These are phyloP conservation scores for Lactarius indigo DNA, from an alignment of 768 basidiomycete species.

Conservation along the genomic window DNA sequence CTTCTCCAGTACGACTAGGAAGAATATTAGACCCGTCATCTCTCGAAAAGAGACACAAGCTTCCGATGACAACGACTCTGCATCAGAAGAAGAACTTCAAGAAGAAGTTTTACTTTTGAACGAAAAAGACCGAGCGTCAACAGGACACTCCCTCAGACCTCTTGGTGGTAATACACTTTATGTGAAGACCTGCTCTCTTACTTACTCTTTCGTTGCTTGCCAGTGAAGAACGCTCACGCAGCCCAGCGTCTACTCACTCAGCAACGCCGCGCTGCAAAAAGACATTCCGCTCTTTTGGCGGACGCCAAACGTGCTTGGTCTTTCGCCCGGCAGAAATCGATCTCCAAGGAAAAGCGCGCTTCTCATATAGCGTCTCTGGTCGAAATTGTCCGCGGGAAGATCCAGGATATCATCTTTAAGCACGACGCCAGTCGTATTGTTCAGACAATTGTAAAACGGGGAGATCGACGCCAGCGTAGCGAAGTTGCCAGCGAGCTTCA, in stretches of 20 bases:
- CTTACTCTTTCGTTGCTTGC: background rate
- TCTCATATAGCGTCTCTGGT: slow-evolving; percentile 73
- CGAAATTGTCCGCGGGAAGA: slow-evolving; percentile 70
- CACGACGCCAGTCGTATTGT: slow-evolving; percentile 89
- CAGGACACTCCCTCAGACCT: background rate
- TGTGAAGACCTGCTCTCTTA: background rate
- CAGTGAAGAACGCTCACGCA: slow-evolving; percentile 69
- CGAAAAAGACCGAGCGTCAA: slow-evolving; percentile 28
- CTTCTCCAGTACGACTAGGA: background rate
- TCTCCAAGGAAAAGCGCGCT: slow-evolving; percentile 66
- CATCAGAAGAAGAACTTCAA: slow-evolving; percentile 2
- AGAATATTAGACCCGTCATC: background rate
- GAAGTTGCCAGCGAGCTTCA: slow-evolving; percentile 82
- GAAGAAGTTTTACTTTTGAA: too few relatives aligned
- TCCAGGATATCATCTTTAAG: slow-evolving; percentile 84
- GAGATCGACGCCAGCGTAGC: slow-evolving; percentile 66
- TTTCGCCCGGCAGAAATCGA: slow-evolving; percentile 66
- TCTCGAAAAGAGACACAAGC: background rate
- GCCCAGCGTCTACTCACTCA: slow-evolving; percentile 62
- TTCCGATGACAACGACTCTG: background rate
- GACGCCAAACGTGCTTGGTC: slow-evolving; percentile 80
- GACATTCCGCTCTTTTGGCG: slow-evolving; percentile 63
- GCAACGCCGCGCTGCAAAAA: slow-evolving; percentile 73
- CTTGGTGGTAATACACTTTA: background rate
- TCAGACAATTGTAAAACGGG: slow-evolving; percentile 79